Evolutionary conservation across 352 stramenopile genomes (phyloP).

Genomic region (Phytophthora melonis): DNA sequence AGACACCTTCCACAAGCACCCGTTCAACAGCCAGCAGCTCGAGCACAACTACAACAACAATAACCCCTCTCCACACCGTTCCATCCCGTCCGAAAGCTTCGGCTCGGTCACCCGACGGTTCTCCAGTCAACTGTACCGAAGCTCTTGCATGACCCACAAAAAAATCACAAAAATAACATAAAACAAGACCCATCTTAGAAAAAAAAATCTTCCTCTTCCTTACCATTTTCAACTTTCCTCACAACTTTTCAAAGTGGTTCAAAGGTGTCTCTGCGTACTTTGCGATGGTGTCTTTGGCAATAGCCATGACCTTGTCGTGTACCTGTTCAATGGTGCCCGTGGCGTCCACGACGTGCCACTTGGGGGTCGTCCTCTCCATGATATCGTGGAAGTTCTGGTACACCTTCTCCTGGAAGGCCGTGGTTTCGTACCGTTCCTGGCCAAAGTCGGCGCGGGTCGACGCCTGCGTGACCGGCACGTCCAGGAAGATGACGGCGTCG

Average conservation of each 20-base stretch:
- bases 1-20: conserved; percentile 29
- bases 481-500: conserved; percentile 98
- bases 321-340: conserved; percentile 82
- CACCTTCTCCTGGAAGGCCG: conserved; percentile 90
- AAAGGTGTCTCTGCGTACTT: conserved; percentile 40
- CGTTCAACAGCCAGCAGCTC: conserved; percentile 4
- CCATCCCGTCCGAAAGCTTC: conserved; percentile 38
- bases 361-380: conserved; percentile 48
- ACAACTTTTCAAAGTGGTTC: conserved; percentile 53
- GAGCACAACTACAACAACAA: conserved; percentile 2
- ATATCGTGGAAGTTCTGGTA: conserved; percentile 82
- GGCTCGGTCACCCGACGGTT: conserved; percentile 20
- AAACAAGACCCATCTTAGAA: not conserved
- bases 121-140: conserved; percentile 35
- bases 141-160: conserved; percentile 30
- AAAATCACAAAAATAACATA: not conserved
- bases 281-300: conserved; percentile 62
- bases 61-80: conserved; percentile 6
- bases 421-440: conserved; percentile 93
- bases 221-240: conserved; percentile 7
- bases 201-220: not conserved
- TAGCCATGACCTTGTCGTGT: conserved; percentile 64
- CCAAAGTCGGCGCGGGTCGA: conserved; percentile 94
- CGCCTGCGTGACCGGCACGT: conserved; percentile 93
- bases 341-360: conserved; percentile 86